Conservation (phyloP, 148 eudicot species). For the Pouteria glomerata region DNA sequence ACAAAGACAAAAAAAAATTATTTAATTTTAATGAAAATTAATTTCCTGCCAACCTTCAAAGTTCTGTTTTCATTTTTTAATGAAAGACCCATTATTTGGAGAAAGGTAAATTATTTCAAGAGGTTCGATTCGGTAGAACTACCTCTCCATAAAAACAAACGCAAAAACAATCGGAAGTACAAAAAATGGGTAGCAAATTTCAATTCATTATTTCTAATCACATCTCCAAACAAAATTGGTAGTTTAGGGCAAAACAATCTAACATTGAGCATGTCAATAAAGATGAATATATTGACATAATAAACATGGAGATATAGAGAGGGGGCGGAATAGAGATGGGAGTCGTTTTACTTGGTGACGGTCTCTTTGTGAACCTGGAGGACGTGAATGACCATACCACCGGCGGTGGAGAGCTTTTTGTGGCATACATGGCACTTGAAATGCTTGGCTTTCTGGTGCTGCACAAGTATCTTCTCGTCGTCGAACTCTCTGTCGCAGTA, state of each 20-base stretch:
- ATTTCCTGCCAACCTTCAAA: background rate
- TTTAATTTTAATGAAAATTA: background rate
- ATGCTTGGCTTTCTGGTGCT: constrained; percentile 96
- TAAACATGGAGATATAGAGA: background rate
- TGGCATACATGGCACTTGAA: constrained; percentile 94
- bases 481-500: constrained; percentile 96
- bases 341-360: constrained; percentile 53
- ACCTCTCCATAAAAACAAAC: background rate
- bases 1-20: background rate
- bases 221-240: background rate
- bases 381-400: constrained; percentile 95
- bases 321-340: background rate
- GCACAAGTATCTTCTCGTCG: constrained; percentile 95
- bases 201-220: background rate
- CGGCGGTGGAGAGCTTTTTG: constrained; percentile 95
- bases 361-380: constrained; percentile 97
- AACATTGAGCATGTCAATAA: no score
- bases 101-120: background rate
- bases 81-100: background rate
- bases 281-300: no score
- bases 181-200: background rate
- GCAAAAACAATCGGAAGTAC: background rate
- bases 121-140: background rate
- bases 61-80: background rate
- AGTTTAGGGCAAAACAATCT: no score